Conservation (phyloP, 148 eudicot species). For the Chenopodium berlandieri region DNA sequence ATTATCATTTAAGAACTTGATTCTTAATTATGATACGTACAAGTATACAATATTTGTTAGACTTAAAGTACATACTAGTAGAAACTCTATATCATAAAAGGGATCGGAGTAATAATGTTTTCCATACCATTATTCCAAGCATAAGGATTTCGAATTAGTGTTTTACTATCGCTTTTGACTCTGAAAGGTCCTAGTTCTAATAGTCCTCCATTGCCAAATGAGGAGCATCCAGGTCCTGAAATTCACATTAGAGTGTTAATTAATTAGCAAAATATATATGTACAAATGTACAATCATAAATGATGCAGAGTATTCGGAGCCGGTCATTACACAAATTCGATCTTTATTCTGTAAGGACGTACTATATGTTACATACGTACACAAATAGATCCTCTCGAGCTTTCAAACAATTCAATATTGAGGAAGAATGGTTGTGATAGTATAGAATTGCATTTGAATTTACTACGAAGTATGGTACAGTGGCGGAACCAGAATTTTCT, state of each 20-base stretch:
- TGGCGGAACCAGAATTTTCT: too few relatives aligned
- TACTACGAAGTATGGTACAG: too few relatives aligned
- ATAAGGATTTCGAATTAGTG: constrained; percentile 30
- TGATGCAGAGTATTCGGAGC: too few relatives aligned
- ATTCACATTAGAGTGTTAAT: not conserved
- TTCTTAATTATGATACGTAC: too few relatives aligned
- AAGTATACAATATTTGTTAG: too few relatives aligned
- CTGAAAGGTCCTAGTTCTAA: constrained; percentile 50
- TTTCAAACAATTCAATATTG: not conserved
- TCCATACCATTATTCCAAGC: constrained; percentile 45
- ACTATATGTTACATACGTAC: too few relatives aligned
- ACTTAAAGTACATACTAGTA: too few relatives aligned
- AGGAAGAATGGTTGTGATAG: not conserved
- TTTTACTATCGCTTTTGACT: constrained; percentile 39
- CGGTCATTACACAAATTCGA: too few relatives aligned
- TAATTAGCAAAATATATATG: not conserved
- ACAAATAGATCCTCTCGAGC: too few relatives aligned
- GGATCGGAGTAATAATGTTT: not conserved
- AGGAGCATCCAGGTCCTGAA: constrained; percentile 55
- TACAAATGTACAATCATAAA: not conserved
- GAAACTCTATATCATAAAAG: not conserved
- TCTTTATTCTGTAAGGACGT: too few relatives aligned
- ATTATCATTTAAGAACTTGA: too few relatives aligned
- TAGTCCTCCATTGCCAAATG: constrained; percentile 46
- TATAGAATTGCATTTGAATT: too few relatives aligned